Evolutionary conservation across 2,329 filamentous ascomycete species (phyloP), one percentile per base, ranked within the genome.

Genomic region (Zasmidium cellare): DNA sequence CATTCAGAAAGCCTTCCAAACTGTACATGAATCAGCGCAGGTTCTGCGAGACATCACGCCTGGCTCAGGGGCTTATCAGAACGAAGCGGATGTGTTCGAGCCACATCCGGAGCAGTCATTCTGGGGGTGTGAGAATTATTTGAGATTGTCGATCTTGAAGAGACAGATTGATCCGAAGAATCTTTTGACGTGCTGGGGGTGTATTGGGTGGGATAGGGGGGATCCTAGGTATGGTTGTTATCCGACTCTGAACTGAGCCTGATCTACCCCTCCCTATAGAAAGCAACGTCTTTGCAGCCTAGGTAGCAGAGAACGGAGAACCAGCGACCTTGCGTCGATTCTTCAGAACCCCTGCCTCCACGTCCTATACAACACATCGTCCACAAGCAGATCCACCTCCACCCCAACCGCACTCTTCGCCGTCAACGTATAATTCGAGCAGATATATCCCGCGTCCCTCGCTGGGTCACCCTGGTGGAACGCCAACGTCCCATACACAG

Each of bases 61-160:
- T 31, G 52, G 35, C 18, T 23, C 23, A n/a, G 48, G 48, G 2
- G 63, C 62, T 18, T 67, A 67, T 25, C 61, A 64, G 58, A 67
- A 67, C 22, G 65, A 67, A 47, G 65, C 61, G 18, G 64, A 67
- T 38, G 56, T 56, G 7, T 63, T 59, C 20, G 62, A 67, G 45
- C 44, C 55, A 9, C 48, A 66, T 38, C 60, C 56, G 3, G 57
- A 52, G 16, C 46, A 44, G n/a, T 45, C 51, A 12, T 66, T 61
- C 46, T 67, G 64, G 64, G 65, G 65, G 58, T 45, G 48, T 1
- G 56, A 55, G 2, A 66, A 67, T 44, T 67, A 67, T 44, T 24
- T 56, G 24, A 41, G 57, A 20, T 48, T 67, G 45, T 46, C 61
- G 52, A 24, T 46, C 9, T 59, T 66, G 49, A 67, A 66, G 60